Base-by-base conservation (phyloP, 768 basidiomycete species). In the Phaeotremella skinneri region DNA sequence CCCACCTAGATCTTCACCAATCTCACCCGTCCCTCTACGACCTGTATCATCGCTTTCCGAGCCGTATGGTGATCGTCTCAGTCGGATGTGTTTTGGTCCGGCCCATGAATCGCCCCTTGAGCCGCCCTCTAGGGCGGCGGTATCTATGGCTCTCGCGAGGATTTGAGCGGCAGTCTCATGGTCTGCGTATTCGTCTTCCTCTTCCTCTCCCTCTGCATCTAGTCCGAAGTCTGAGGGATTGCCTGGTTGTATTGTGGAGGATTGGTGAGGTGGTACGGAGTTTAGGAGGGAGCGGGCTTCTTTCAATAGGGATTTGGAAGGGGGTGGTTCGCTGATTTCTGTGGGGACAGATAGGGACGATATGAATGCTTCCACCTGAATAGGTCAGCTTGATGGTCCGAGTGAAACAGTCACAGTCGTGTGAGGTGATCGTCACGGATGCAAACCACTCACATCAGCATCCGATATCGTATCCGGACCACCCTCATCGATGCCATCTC, bases 121-220 rank as follows among this genome's bases (percentile, higher is more conserved):
- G 7, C 43, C 43, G 13, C 43, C 43, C 21, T 63, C 62, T 3
- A 60, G 42, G 21, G 37, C 17, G 16, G 63, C 63, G 26, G 60
- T 55, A 14, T 25, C 63, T 14, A 64, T 23, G 21, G 63, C 63
- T 29, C 42, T 48, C 20, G 55, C 55, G 11, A 64, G 13, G 43
- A 64, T 64, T 27, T 59, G 50, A 27, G 56, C 54, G 21, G 52
- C 59, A 16, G 59, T 60, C 48, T 64, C 63, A 42, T 52, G 54
- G 20, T 56, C 53, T 20, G 53, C 49, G 3, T 54, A 51, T n/a
- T 43, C 55, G 4, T 59, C 49, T 29, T n/a, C 20, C 14, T 9
- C 48, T 21, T 55, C 27, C 16, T 17, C 17, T 34, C 6, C 27
- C 21, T 7, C 17, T 43, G 7, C 43, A 20, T 34, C n/a, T 31